Evolutionary conservation across 371 early-diverging fungal species (phyloP).

Genomic region (Parasitella parasitica): DNA sequence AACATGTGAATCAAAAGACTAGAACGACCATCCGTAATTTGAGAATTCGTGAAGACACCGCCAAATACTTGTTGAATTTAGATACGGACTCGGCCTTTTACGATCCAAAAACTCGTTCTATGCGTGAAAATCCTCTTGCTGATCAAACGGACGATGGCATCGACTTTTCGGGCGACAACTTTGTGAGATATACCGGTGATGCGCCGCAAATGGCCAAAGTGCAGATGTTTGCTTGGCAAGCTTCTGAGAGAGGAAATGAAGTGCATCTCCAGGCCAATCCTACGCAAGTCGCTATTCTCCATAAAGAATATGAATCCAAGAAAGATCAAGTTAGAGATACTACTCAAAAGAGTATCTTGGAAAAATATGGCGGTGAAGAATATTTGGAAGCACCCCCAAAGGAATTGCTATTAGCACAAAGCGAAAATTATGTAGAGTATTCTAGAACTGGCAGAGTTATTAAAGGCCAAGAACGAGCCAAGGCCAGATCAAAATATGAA

Average conservation of each 20-base stretch:
- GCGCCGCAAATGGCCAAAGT: conserved; percentile 77
- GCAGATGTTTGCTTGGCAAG: conserved; percentile 93
- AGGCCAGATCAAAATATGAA: conserved; percentile 81
- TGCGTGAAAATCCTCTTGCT: conserved; percentile 91
- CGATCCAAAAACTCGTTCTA: conserved; percentile 97
- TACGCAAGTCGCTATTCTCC: conserved; percentile 88
- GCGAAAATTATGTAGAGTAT: conserved; percentile 95
- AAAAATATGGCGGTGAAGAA: conserved; percentile 93
- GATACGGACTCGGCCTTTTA: conserved; percentile 95
- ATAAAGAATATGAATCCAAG: conserved; percentile 83
- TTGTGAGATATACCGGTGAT: conserved; percentile 87
- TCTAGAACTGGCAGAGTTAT: conserved; percentile 90
- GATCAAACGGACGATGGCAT: conserved; percentile 59
- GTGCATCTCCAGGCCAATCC: conserved; percentile 94
- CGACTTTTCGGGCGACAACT: conserved; percentile 90
- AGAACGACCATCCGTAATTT: conserved; percentile 94
- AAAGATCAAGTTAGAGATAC: conserved; percentile 74
- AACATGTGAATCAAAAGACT: conserved; percentile 88
- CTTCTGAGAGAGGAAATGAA: conserved; percentile 78
- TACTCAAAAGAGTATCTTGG: conserved; percentile 76
- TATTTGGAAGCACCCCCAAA: conserved; percentile 88
- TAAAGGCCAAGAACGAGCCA: conserved; percentile 79
- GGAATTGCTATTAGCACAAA: conserved; percentile 84
- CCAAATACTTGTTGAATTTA: conserved; percentile 95
- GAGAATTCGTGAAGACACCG: conserved; percentile 98